A percentile compares a stretch with the other conserved stretches of the same genome.
These are phyloP conservation scores for Trichocladium antarcticum DNA, from an alignment of 495 filamentous ascomycete genomes.

Conservation along the genomic window DNA sequence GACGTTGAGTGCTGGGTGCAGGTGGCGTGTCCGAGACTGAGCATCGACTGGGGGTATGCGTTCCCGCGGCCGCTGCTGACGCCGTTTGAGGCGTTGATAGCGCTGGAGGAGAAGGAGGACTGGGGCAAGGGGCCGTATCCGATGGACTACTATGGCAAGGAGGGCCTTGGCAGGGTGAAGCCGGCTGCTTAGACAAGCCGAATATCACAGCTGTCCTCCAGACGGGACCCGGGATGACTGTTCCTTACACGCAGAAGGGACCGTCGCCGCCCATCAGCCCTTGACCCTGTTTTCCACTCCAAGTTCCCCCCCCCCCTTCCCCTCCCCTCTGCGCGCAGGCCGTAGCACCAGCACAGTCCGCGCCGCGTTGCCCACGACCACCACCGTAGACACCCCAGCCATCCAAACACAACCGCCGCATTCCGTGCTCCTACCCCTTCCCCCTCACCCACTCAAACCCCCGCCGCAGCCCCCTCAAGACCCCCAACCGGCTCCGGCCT, in stretches of 20 bases:
- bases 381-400: too few species aligned
- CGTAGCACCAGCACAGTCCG: too few species aligned
- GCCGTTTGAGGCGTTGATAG: conserved; percentile 89
- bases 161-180: conserved; percentile 75
- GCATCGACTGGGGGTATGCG: conserved; percentile 98
- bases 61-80: conserved; percentile 81
- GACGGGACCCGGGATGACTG: too few species aligned
- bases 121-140: conserved; percentile 81
- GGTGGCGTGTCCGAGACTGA: conserved; percentile 85
- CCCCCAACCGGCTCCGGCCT: conserved; percentile 76
- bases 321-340: too few species aligned
- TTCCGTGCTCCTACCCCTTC: not conserved
- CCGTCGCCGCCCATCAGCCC: too few species aligned
- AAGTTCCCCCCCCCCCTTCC: too few species aligned
- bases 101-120: conserved; percentile 60
- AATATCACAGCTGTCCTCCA: too few species aligned
- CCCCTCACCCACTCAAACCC: not conserved
- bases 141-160: conserved; percentile 96
- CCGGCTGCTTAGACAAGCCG: conserved; percentile 19
- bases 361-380: too few species aligned
- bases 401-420: too few species aligned
- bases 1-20: conserved; percentile 98
- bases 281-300: too few species aligned
- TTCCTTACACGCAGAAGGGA: too few species aligned
- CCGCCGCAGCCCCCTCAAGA: not conserved